Evolutionary conservation across 2,329 filamentous ascomycete species (phyloP).

Genomic region (Xylaria arbuscula): DNA sequence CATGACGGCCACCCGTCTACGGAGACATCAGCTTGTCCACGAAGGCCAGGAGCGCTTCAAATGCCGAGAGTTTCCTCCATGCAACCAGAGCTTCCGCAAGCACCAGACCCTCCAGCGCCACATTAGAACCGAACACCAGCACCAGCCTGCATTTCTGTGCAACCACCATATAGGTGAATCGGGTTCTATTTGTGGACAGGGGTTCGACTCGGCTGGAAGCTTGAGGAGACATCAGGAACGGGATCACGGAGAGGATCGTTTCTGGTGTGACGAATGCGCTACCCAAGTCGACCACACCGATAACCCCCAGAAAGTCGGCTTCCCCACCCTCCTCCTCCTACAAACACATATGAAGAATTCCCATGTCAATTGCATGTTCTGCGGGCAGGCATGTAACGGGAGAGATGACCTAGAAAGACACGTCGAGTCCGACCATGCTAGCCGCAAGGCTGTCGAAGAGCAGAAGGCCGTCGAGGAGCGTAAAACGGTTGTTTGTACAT

Average conservation of each 20-base stretch:
- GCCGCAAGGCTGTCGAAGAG: constrained; percentile 64
- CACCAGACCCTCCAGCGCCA: constrained; percentile 87
- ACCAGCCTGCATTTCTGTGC: constrained; percentile 78
- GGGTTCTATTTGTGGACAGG: constrained; percentile 65
- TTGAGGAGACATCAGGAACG: constrained; percentile 77
- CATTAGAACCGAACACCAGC: constrained; percentile 79
- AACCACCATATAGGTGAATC: constrained; percentile 54
- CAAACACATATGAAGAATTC: constrained; percentile 77
- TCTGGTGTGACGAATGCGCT: constrained; percentile 81
- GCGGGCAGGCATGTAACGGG: constrained; percentile 74
- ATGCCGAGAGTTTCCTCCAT: constrained; percentile 76
- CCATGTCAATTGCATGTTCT: constrained; percentile 82
- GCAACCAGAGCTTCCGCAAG: constrained; percentile 85
- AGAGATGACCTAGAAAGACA: constrained; percentile 78
- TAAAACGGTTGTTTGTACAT: constrained; percentile 73
- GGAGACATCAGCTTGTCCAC: constrained; percentile 82
- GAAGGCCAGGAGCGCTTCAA: constrained; percentile 79
- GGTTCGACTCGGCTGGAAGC: constrained; percentile 78
- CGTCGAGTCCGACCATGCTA: constrained; percentile 80
- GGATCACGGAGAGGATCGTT: constrained; percentile 75
- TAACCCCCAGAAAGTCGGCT: constrained; percentile 63
- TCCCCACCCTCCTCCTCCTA: constrained; percentile 77
- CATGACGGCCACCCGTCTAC: constrained; percentile 80
- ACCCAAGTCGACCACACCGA: constrained; percentile 54
- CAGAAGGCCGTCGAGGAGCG: constrained; percentile 68